Base-by-base conservation (phyloP, 2,329 filamentous ascomycete genomes). In the Ophiostoma ulmi region DNA sequence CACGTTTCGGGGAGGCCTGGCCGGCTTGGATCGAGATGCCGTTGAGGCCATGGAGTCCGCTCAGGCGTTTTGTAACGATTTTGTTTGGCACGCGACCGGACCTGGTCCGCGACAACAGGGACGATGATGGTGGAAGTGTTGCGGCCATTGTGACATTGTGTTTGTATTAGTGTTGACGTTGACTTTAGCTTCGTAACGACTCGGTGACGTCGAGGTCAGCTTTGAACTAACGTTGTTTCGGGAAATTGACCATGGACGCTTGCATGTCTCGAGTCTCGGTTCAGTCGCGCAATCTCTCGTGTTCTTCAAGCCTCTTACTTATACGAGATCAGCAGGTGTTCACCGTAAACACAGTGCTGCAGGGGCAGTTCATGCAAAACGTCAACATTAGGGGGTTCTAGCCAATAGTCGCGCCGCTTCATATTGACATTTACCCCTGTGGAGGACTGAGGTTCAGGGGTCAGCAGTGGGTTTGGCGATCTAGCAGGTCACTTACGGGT, bases 21-120 rank as follows among this genome's bases (percentile, higher is more conserved):
- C 58, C 14, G 31, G 26, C 22, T 7, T 55, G 52, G 52, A 1
- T 14, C 14, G 17, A 52, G 17, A 58, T 7, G 22, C 52, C 26
- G 55, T 7, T 5, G 36, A 39, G 35, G 17, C 36, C 63, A 36
- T 39, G 39, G 20, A 38, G 61, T 7, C 61, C 61, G 58, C 22
- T 63, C 58, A 35, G 13, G 26, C 22, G 11, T 14, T 39, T 48
- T 17, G 31, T 22, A 8, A 68, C 36, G 5, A 72, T 52, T 38
- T 72, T 74, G 73, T 52, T 68, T 8, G 73, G 74, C 70, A 73
- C 68, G 58, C 77, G 74, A n/a, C 69, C 72, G 31, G 77, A 75
- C 63, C 75, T 73, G 36, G 76, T 75, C 63, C 76, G 76, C 38
- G 75, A 70, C 68, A 76, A 72, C 36, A 65, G n/a, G 35, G 63